Conservation (phyloP, 2,329 filamentous ascomycete species). For the Fusarium euwallaceae region DNA sequence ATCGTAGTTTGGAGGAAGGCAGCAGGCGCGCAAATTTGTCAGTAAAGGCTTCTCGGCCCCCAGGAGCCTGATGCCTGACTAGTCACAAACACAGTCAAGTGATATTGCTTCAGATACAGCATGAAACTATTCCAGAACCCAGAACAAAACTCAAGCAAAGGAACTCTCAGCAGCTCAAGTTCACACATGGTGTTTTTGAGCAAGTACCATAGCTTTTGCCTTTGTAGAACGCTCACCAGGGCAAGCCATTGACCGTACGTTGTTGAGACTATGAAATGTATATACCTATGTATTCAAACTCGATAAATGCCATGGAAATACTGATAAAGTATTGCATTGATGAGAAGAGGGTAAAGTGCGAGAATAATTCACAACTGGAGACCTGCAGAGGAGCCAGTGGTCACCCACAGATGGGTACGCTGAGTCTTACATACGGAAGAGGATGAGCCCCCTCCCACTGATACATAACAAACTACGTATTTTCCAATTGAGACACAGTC, state of each 20-base stretch:
- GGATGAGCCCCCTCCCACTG: not conserved
- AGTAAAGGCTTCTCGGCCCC: too few relatives aligned
- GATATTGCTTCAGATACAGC: not conserved
- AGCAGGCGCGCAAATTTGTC: too few relatives aligned
- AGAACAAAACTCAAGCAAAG: not conserved
- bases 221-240: not conserved
- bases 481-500: not conserved
- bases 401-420: not conserved
- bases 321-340: not conserved
- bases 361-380: not conserved
- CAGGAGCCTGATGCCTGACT: not conserved
- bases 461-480: not conserved
- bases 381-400: not conserved
- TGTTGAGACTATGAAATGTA: not conserved
- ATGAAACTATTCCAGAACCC: rapidly evolving
- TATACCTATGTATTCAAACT: not conserved
- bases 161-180: not conserved
- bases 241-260: not conserved
- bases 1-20: too few relatives aligned
- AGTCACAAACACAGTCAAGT: not conserved
- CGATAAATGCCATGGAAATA: not conserved
- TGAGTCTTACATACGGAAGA: not conserved
- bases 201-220: too few relatives aligned
- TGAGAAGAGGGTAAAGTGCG: not conserved
- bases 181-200: not conserved